These are phyloP conservation scores for Solanum aculeatissimum DNA, from an alignment of 305 asterid species.

Conservation along the genomic window DNA sequence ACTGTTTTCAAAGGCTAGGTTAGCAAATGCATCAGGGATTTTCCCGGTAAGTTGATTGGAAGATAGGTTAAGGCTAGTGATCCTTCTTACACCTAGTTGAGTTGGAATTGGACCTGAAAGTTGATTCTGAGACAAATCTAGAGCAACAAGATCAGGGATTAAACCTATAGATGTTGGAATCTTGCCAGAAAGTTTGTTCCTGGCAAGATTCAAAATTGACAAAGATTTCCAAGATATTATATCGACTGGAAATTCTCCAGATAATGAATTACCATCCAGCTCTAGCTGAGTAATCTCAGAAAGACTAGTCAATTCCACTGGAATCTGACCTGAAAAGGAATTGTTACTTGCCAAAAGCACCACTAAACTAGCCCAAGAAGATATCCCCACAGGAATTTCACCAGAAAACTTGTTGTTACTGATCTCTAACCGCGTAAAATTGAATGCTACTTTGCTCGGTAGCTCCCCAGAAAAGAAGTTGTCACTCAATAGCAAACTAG, in stretches of 20 bases:
- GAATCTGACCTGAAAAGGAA: conserved; percentile 45
- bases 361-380: conserved; percentile 45
- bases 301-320: conserved; percentile 54
- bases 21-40: conserved; percentile 60
- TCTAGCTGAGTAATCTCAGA: conserved; percentile 27
- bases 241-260: conserved; percentile 52
- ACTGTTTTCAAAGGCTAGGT: conserved; percentile 55
- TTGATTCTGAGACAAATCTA: conserved; percentile 62
- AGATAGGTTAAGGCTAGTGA: conserved; percentile 59
- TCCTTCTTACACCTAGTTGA: conserved; percentile 39
- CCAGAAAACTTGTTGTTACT: conserved; percentile 60
- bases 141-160: conserved; percentile 51
- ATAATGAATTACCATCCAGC: conserved; percentile 67
- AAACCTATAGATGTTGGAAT: conserved; percentile 43
- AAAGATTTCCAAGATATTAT: conserved; percentile 70
- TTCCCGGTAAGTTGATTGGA: conserved; percentile 54
- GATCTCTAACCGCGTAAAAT: conserved; percentile 60
- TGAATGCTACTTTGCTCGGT: conserved; percentile 45
- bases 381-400: conserved; percentile 36
- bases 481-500: conserved; percentile 43
- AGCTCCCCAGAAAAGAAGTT: conserved; percentile 63
- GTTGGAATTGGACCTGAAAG: conserved; percentile 66
- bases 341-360: conserved; percentile 68
- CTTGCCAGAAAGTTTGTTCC: conserved; percentile 49
- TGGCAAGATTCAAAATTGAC: conserved; percentile 29